Conservation (phyloP, 225 moss, liverwort and hornwort genomes). For the Antitrichia curtipendula region DNA sequence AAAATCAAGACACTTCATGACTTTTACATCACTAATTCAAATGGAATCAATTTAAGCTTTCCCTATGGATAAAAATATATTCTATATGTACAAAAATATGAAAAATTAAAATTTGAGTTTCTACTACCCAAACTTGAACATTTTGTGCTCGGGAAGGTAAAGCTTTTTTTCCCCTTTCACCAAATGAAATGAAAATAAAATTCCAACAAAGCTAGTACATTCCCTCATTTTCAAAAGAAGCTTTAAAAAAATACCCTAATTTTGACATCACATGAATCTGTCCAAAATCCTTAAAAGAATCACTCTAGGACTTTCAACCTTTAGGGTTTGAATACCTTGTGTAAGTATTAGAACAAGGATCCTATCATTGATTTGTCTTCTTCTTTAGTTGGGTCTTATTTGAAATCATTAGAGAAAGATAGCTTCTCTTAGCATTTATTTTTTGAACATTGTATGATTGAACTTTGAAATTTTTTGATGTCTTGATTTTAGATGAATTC, state of each 20-base stretch:
- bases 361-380: not conserved
- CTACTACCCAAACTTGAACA: rapidly evolving
- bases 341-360: not conserved
- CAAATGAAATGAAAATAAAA: not conserved
- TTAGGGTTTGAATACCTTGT: too few relatives aligned
- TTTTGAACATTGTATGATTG: rapidly evolving
- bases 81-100: rapidly evolving
- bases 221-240: rapidly evolving
- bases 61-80: not conserved
- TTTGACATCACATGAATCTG: not conserved
- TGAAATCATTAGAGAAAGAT: not conserved
- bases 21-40: not conserved
- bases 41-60: not conserved
- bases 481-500: too few relatives aligned
- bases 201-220: too few relatives aligned
- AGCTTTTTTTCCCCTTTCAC: rapidly evolving
- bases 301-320: not conserved
- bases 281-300: rapidly evolving
- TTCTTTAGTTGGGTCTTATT: rapidly evolving
- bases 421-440: not conserved
- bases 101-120: not conserved
- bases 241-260: not conserved
- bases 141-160: rapidly evolving
- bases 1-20: not conserved
- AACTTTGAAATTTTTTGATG: not conserved